Base-by-base conservation (phyloP, 768 basidiomycete species). In the Suillus alpinus region DNA sequence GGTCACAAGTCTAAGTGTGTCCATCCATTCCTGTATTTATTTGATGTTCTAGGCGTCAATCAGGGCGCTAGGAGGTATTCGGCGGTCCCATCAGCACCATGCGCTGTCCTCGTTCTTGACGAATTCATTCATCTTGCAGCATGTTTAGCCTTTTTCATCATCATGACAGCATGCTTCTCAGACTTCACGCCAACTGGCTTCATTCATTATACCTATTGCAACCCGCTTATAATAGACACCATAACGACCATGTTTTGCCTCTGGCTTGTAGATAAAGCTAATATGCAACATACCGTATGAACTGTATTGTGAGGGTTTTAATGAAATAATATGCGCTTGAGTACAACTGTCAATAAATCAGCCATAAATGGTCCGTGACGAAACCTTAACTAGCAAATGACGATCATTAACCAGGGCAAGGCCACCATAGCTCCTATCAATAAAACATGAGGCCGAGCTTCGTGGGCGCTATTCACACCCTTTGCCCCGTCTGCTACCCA, bases 401-500 rank as follows among this genome's bases (percentile, higher is more conserved):
- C 9, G 16, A 39, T 39, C 16, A 39, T 39, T 12, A 55, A 18
- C 23, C 23, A 53, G 34, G 20, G 10, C 23, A 55, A 18, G 37
- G 36, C 37, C 26, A 12, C 3, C 26, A 55, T 26, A 55, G 16
- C 39, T 18, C 37, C 53, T 39, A 55, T 26, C 37, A 18, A 39
- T 2, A 26, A 53, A 12, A 36, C 53, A 29, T 12, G 23, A 55
- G 53, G 53, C 16, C 2, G 36, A 55, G 53, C 53, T 29, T 39
- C 23, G 53, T 23, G 23, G 23, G 74, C 78, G 20, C 62, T 72
- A 66, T 81, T 86, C n/a, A 71, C 75, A 7, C 87, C 86, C 31
- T 77, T 73, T 4, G 81, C 74, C 0, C 89, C 88, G 32, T 70
- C 80, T 0, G 73, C 76, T 1, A 81, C 79, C 91, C 92, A 94